Base-by-base conservation (phyloP, 2,329 filamentous ascomycete genomes). In the Stagonosporopsis rhizophila region DNA sequence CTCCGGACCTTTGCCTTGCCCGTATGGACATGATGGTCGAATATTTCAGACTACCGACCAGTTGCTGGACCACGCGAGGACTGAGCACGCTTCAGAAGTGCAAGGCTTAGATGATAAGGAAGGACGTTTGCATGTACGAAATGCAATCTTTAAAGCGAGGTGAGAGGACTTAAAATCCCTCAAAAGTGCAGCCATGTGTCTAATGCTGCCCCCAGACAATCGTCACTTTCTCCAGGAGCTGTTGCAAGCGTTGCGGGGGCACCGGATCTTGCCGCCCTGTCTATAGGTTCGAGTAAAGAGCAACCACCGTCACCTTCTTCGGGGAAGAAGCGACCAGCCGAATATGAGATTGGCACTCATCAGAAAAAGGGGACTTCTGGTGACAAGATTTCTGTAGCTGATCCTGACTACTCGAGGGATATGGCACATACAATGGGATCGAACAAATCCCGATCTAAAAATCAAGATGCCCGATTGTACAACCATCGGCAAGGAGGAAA, bases 301-400 rank as follows among this genome's bases (percentile, higher is more conserved):
- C 61, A 56, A 6, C 64, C 63, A 9, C 61, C 68, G 1, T 68
- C 71, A 3, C 68, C 71, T 15, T 56, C 52, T 2, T 64, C 62
- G 3, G 62, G 65, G 6, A 71, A 60, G 44, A 74, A 75, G 50
- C 61, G 72, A 11, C 67, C 65, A 5, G 71, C 72, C 22, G 69
- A 73, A 2, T 54, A 62, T 1, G 71, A 74, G 3, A 56, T 67
- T 2, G 59, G 62, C 39, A 61, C 61, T n/a, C 62, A 64, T 8
- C 63, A 64, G 41, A 65, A 62, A 8, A 74, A 75, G 44, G 62
- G 59, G 2, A 62, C 61, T n/a, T 58, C 64, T 11, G 56, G 61
- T 3, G 65, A 71, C 7, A 58, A 68, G 14, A 64, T 58, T 20
- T 17, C 15, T 2, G 30, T 45, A 6, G 48, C 15, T 1, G 72